A percentile compares a stretch with the other conserved stretches of the same genome.
These are phyloP conservation scores for Saprolegnia parasitica DNA, from an alignment of 352 stramenopile species.

Conservation along the genomic window DNA sequence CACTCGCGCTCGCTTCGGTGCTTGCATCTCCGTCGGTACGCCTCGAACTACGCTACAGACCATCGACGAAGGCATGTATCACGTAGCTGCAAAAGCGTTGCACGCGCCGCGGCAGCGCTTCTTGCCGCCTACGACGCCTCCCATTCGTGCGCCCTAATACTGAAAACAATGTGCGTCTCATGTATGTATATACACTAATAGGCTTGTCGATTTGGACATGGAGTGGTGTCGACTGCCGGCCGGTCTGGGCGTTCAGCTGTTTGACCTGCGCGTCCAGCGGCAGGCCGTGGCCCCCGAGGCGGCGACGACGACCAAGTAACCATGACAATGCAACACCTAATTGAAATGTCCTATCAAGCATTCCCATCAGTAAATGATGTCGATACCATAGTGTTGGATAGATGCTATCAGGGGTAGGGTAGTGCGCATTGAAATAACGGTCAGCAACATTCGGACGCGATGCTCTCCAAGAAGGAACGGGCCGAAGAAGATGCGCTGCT, in stretches of 20 bases:
- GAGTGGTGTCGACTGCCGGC: conserved; percentile 22
- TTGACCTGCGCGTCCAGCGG: background rate
- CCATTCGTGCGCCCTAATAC: background rate
- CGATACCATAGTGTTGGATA: too few relatives aligned
- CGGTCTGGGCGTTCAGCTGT: conserved; percentile 8
- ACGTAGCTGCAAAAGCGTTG: background rate
- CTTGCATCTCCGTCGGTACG: conserved; percentile 17
- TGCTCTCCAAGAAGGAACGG: conserved; percentile 16
- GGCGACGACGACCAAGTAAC: too few relatives aligned
- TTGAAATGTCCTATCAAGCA: too few relatives aligned
- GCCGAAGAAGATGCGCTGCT: conserved; percentile 11
- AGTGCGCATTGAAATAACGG: background rate
- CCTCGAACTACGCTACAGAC: background rate
- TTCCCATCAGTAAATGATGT: too few relatives aligned
- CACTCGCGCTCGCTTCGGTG: background rate
- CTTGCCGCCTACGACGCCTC: conserved; percentile 6
- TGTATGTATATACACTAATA: too few relatives aligned
- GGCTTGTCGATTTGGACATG: conserved; percentile 20
- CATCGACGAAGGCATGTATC: background rate
- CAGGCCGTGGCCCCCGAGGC: too few relatives aligned
- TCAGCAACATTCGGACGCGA: background rate
- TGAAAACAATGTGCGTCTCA: too few relatives aligned
- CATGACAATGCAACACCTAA: too few relatives aligned
- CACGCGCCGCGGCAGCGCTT: background rate
- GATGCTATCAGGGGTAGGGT: too few relatives aligned